Base-by-base conservation (phyloP, 768 basidiomycete species). In the Melanogaster broomeanus region DNA sequence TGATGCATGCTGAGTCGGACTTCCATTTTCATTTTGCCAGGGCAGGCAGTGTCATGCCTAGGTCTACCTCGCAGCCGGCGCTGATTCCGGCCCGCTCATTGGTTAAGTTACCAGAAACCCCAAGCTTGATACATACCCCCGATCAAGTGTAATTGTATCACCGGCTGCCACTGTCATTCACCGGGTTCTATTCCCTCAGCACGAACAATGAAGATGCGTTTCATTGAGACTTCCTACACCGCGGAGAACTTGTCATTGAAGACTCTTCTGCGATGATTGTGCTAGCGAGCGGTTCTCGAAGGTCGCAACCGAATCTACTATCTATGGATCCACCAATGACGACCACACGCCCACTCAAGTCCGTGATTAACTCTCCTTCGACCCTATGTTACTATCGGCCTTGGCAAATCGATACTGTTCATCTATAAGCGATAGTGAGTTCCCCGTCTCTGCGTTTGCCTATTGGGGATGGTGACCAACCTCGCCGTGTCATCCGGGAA, bases 391-490 rank as follows among this genome's bases (percentile, higher is more conserved):
- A 56, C n/a, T n/a, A n/a, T n/a, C n/a, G n/a, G n/a, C 43, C 28
- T 44, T 49, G 33, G 28, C 18, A 22, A n/a, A 30, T 27, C 24
- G 24, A n/a, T n/a, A n/a, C n/a, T 19, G 18, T 4, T n/a, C 35
- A 37, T 19, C 35, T 18, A 6, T 37, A n/a, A 16, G 4, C 12
- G 33, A 39, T 39, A 4, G 4, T 27, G 48, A 61, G 61, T 63
- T 62, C 61, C 51, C 61, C 61, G 61, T 63, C 48, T 37, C 43
- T 16, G 31, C 30, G 41, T 57, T 60, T 51, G 21, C 61, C 61
- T 42, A 53, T 60, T 48, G 27, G 34, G 52, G 61, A 48, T 49
- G 42, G 34, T 41, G 35, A 18, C 16, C 34, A 18, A 33, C 49
- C 42, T 61, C 48, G 38, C 48, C 39, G 49, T 49, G 51, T 49